Conservation (phyloP, 805 yeast genomes). For the Limtongia smithiae region DNA sequence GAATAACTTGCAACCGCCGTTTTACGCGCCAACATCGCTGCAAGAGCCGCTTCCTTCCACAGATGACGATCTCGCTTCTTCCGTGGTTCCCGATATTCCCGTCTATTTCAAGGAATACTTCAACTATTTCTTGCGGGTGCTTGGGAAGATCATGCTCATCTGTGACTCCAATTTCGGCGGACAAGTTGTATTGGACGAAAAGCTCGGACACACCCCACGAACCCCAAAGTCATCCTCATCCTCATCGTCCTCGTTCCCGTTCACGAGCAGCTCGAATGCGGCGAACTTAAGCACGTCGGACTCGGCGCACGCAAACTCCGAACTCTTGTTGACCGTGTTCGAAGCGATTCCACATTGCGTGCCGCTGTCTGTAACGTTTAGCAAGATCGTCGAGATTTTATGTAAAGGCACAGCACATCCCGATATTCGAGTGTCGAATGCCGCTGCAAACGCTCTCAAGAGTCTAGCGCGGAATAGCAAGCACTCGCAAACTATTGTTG, state of each 20-base stretch:
- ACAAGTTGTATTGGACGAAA: constrained; percentile 41
- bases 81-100: constrained; percentile 6
- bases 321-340: constrained; percentile 64
- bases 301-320: constrained; percentile 43
- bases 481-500: constrained; percentile 53
- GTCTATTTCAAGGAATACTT: constrained; percentile 43
- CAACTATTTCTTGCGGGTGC: constrained; percentile 63
- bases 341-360: constrained; percentile 73
- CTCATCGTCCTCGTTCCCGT: constrained; percentile 2
- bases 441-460: constrained; percentile 62
- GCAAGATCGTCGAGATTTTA: constrained; percentile 67
- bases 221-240: constrained; percentile 19
- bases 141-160: constrained; percentile 53
- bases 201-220: constrained; percentile 22
- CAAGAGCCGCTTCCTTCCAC: constrained; percentile 1
- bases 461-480: constrained; percentile 60
- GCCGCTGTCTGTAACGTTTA: constrained; percentile 51
- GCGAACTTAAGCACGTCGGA: constrained; percentile 2
- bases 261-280: neutral
- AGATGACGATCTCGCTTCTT: constrained; percentile 1
- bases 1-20: constrained; percentile 56
- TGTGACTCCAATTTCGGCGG: constrained; percentile 61
- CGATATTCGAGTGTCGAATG: constrained; percentile 56
- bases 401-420: constrained; percentile 73
- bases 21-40: constrained; percentile 58